Conservation (phyloP, 108 stramenopile species). For the Fragilariopsis cylindrus region DNA sequence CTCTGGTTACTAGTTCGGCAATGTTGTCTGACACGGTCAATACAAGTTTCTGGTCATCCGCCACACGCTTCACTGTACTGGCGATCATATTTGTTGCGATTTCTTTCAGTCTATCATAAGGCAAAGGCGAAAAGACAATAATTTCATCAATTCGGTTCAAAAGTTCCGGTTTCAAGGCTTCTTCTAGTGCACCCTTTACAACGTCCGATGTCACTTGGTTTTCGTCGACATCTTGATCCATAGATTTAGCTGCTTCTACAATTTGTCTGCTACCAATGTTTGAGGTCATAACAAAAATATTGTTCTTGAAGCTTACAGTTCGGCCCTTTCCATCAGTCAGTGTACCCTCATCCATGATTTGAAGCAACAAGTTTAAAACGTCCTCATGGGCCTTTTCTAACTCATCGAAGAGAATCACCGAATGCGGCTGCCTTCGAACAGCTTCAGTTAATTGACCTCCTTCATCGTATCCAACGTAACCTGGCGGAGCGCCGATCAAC, state of each 20-base stretch:
- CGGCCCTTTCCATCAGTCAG: slow-evolving; percentile 96
- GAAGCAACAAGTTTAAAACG: slow-evolving; percentile 90
- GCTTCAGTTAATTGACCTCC: slow-evolving; percentile 97
- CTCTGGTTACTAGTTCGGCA: slow-evolving; percentile 55
- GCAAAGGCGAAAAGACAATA: slow-evolving; percentile 85
- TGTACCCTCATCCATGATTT: slow-evolving; percentile 94
- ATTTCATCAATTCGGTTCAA: slow-evolving; percentile 97
- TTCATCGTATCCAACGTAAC: slow-evolving; percentile 93
- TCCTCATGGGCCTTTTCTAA: slow-evolving; percentile 93
- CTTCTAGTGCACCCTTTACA: slow-evolving; percentile 66
- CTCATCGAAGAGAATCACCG: slow-evolving; percentile 77
- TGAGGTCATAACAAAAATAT: slow-evolving; percentile 94
- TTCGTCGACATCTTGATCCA: slow-evolving; percentile 33
- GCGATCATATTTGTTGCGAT: slow-evolving; percentile 65
- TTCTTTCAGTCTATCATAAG: slow-evolving; percentile 63
- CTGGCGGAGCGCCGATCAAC: slow-evolving; percentile 92
- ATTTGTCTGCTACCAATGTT: slow-evolving; percentile 92
- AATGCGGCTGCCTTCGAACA: slow-evolving; percentile 77
- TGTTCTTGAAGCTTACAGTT: slow-evolving; percentile 92
- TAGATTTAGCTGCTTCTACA: slow-evolving; percentile 57
- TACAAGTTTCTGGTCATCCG: slow-evolving; percentile 49
- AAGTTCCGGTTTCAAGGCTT: slow-evolving; percentile 86
- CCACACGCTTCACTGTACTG: slow-evolving; percentile 51
- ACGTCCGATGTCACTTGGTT: slow-evolving; percentile 29
- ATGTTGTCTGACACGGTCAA: slow-evolving; percentile 56